Conservation (phyloP, 257 asterid genomes). For the Prunella vulgaris region DNA sequence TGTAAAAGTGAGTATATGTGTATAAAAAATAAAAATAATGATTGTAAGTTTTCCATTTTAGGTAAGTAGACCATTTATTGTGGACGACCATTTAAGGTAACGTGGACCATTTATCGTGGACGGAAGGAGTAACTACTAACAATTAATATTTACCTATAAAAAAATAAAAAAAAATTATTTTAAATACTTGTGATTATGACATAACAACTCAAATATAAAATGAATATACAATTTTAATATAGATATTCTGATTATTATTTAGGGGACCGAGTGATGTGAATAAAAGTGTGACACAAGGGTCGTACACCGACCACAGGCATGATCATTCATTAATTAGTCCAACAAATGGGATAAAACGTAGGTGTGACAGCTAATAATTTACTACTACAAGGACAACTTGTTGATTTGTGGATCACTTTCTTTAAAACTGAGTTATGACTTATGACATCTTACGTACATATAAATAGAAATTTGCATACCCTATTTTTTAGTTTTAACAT, state of each 20-base stretch:
- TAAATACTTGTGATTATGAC: neutral
- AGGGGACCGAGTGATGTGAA: neutral
- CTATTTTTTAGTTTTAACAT: no score
- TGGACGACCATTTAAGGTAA: no score
- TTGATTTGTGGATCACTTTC: neutral
- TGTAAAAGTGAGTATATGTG: no score
- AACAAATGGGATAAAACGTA: slow-evolving; percentile 11
- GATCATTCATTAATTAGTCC: slow-evolving; percentile 3
- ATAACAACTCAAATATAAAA: no score
- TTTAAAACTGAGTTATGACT: neutral
- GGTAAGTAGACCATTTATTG: no score
- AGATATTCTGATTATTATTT: neutral
- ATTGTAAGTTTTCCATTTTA: no score
- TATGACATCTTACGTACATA: neutral
- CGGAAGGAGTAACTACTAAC: no score
- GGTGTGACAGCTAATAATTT: slow-evolving; percentile 13
- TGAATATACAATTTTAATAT: no score
- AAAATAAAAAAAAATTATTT: no score
- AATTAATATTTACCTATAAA: neutral
- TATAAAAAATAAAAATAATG: no score
- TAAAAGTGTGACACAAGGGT: neutral
- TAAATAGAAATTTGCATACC: no score
- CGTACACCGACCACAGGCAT: neutral
- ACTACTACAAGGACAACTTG: neutral
- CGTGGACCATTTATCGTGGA: no score